phyloP scores from a whole-genome alignment of 768 basidiomycete genomes.

The Lactarius indigo region DNA sequence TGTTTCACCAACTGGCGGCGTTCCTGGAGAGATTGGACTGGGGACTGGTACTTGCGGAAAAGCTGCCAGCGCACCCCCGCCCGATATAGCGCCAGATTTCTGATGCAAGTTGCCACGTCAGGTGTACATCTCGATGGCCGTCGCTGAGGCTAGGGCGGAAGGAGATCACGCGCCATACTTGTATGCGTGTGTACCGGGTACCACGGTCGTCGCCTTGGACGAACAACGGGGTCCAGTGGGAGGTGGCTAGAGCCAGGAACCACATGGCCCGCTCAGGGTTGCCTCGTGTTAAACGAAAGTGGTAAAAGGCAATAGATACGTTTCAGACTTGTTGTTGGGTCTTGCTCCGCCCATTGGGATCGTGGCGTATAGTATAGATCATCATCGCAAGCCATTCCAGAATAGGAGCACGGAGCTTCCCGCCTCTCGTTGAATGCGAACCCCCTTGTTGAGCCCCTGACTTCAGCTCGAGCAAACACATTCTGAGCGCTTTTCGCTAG shows the following conservation, averaged over 20 bases:
- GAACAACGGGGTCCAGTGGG: background rate
- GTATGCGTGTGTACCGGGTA: background rate
- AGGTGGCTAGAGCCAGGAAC: background rate
- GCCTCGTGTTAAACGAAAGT: slow-evolving; percentile 13
- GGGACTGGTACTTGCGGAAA: background rate
- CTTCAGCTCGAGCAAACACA: too few relatives aligned
- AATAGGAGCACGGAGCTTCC: slow-evolving; percentile 4
- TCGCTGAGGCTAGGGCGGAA: background rate
- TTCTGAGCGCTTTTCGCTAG: background rate
- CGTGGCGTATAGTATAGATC: background rate
- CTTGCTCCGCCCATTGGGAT: slow-evolving; percentile 12
- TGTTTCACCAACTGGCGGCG: background rate
- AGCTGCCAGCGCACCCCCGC: background rate
- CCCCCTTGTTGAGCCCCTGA: background rate
- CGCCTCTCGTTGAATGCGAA: background rate
- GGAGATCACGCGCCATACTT: background rate
- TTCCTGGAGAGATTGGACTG: background rate
- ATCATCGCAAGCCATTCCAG: slow-evolving; percentile 8
- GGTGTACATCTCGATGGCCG: background rate
- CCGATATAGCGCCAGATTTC: slow-evolving; percentile 9
- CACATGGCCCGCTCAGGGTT: slow-evolving; percentile 6
- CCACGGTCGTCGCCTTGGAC: background rate
- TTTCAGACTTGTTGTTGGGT: slow-evolving; percentile 1
- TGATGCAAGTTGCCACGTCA: slow-evolving; percentile 18
- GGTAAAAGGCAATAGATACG: slow-evolving; percentile 15